Evolutionary conservation across 495 filamentous ascomycete species (phyloP).

Genomic region (Aspergillus wentii): DNA sequence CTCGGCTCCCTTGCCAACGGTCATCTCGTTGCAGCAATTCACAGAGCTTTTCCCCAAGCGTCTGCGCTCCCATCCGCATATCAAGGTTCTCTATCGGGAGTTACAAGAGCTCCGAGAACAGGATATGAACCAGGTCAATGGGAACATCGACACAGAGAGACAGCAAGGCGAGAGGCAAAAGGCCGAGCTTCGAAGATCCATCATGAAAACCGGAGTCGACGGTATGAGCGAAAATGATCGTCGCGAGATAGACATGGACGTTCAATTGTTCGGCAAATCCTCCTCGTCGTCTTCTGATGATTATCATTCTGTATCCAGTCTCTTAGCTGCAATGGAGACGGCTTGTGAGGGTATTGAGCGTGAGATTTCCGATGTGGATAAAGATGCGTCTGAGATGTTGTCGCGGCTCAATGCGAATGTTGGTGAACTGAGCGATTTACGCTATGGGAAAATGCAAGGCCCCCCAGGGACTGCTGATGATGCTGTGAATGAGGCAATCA

Average conservation of each 20-base stretch:
- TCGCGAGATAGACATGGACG: slow-evolving; percentile 64
- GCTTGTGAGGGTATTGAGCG: slow-evolving; percentile 61
- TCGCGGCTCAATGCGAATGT: slow-evolving; percentile 58
- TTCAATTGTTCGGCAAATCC: slow-evolving; percentile 63
- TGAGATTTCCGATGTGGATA: slow-evolving; percentile 58
- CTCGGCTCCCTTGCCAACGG: slow-evolving; percentile 64
- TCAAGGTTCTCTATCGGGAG: slow-evolving; percentile 73
- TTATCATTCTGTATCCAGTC: slow-evolving; percentile 58
- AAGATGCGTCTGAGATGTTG: slow-evolving; percentile 57
- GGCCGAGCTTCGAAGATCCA: slow-evolving; percentile 52
- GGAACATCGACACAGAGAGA: slow-evolving; percentile 63
- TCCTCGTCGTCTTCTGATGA: slow-evolving; percentile 28
- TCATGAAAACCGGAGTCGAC: slow-evolving; percentile 48
- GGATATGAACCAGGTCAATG: slow-evolving; percentile 60
- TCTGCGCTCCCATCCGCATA: slow-evolving; percentile 64
- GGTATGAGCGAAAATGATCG: slow-evolving; percentile 53
- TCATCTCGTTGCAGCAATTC: slow-evolving; percentile 72
- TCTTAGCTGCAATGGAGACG: slow-evolving; percentile 62
- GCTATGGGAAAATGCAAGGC: slow-evolving; percentile 71
- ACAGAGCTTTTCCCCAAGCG: slow-evolving; percentile 68
- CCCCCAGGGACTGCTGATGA: slow-evolving; percentile 51
- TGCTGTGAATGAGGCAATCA: slow-evolving; percentile 53
- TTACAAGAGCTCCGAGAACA: slow-evolving; percentile 66
- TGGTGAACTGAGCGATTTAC: slow-evolving; percentile 72
- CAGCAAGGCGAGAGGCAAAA: slow-evolving; percentile 58